A percentile compares a stretch with the other conserved stretches of the same genome.
Evolutionary conservation across 306 rosid genomes (phyloP).

Genomic region (Vigna hirtella): DNA sequence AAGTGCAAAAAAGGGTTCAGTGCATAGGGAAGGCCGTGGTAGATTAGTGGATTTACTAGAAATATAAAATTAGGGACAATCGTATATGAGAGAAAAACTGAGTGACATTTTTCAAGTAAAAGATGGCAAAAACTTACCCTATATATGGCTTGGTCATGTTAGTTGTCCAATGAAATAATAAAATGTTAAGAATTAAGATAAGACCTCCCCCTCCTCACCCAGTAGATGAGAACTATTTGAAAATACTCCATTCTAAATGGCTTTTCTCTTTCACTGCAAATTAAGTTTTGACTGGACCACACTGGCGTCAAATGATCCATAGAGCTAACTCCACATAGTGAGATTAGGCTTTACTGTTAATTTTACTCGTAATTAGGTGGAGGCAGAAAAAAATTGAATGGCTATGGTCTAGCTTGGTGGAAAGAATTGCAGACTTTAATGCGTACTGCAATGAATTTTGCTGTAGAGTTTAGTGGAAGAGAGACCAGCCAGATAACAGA

Average conservation of each 20-base stretch:
- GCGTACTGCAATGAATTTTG: not conserved
- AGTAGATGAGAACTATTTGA: not conserved
- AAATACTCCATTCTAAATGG: not conserved
- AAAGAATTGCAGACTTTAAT: not conserved
- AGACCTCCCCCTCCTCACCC: not conserved
- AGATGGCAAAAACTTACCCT: not conserved
- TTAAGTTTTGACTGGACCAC: slow-evolving; percentile 2
- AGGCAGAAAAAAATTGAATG: slow-evolving; percentile 25
- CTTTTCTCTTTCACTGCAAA: slow-evolving; percentile 16
- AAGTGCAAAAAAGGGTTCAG: not conserved
- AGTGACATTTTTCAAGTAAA: not conserved
- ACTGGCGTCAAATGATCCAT: slow-evolving; percentile 4
- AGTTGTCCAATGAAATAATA: slow-evolving; percentile 11
- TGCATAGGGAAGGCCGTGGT: slow-evolving; percentile 12
- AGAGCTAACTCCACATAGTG: not conserved
- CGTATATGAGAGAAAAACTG: not conserved
- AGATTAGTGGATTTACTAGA: slow-evolving; percentile 5
- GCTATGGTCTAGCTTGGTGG: not conserved
- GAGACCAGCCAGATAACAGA: not conserved
- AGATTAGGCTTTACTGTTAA: not conserved
- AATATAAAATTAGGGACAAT: not conserved
- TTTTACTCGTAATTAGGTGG: not conserved
- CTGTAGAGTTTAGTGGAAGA: slow-evolving; percentile 5
- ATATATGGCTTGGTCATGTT: not conserved
- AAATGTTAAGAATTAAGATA: not conserved